These are phyloP conservation scores for Baudoinia panamericana DNA, from an alignment of 495 filamentous ascomycete species.

Conservation along the genomic window DNA sequence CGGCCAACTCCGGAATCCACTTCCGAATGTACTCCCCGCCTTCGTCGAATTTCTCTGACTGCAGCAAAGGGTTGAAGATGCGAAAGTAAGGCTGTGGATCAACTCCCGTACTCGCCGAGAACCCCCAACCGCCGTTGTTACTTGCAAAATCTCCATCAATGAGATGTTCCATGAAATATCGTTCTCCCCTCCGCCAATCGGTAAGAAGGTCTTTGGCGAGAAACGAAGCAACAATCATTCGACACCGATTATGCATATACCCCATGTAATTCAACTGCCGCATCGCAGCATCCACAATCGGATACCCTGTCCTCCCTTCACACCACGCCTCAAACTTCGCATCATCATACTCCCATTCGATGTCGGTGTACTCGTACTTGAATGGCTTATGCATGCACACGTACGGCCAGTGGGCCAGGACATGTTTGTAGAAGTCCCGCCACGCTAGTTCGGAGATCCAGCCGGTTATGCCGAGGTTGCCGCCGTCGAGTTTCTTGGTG, in stretches of 20 bases:
- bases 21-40: conserved; percentile 55
- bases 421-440: conserved; percentile 89
- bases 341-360: conserved; percentile 65
- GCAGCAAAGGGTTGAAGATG: conserved; percentile 77
- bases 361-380: conserved; percentile 73
- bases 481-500: conserved; percentile 55
- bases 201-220: conserved; percentile 74
- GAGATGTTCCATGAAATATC: conserved; percentile 76
- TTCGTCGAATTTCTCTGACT: conserved; percentile 73
- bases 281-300: conserved; percentile 89
- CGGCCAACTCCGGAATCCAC: conserved; percentile 58
- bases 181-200: conserved; percentile 85
- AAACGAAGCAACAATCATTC: conserved; percentile 83
- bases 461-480: conserved; percentile 49
- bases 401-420: conserved; percentile 76
- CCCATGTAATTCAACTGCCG: conserved; percentile 57
- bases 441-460: conserved; percentile 88
- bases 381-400: conserved; percentile 92
- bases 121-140: conserved; percentile 91
- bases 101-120: conserved; percentile 63
- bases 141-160: conserved; percentile 88
- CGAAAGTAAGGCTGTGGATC: conserved; percentile 89
- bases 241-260: conserved; percentile 83
- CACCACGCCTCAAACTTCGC: conserved; percentile 62
- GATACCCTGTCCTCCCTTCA: conserved; percentile 65